Conservation (phyloP, 169 alveolate species). For the Plasmodium fragile region DNA sequence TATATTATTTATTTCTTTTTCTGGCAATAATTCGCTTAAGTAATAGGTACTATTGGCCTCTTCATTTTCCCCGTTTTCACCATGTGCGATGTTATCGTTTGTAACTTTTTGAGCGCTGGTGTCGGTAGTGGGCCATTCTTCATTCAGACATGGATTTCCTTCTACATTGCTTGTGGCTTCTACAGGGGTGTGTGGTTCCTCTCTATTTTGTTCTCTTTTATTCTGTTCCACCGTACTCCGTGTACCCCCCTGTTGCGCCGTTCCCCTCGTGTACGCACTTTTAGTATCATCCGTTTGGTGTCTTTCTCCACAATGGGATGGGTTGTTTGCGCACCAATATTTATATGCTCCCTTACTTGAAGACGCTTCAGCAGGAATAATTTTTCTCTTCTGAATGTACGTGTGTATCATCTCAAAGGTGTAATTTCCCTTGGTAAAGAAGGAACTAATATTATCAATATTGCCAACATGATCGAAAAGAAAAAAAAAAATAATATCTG, state of each 20-base stretch:
- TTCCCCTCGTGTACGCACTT: neutral
- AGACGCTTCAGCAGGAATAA: neutral
- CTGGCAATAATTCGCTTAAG: neutral
- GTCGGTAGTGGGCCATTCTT: neutral
- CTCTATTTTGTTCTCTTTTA: neutral
- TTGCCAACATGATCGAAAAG: slow-evolving; percentile 52
- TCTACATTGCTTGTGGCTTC: neutral
- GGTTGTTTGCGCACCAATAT: neutral
- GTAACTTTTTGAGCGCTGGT: neutral
- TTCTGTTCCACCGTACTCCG: neutral
- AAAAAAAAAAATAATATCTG: slow-evolving; percentile 59
- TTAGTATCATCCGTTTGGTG: neutral
- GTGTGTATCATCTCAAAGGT: slow-evolving; percentile 49
- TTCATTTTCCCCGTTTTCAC: neutral
- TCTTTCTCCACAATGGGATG: neutral
- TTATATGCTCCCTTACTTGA: slow-evolving; percentile 7
- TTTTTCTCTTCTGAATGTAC: slow-evolving; percentile 10
- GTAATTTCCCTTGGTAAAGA: slow-evolving; percentile 33
- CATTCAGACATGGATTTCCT: neutral
- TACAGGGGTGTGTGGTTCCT: neutral
- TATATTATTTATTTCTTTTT: neutral
- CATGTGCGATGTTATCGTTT: neutral
- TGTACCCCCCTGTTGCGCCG: neutral
- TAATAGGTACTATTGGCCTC: neutral
- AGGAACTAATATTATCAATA: slow-evolving; percentile 40